phyloP scores from a whole-genome alignment of 805 yeast species.

The Ogataea allantospora region DNA sequence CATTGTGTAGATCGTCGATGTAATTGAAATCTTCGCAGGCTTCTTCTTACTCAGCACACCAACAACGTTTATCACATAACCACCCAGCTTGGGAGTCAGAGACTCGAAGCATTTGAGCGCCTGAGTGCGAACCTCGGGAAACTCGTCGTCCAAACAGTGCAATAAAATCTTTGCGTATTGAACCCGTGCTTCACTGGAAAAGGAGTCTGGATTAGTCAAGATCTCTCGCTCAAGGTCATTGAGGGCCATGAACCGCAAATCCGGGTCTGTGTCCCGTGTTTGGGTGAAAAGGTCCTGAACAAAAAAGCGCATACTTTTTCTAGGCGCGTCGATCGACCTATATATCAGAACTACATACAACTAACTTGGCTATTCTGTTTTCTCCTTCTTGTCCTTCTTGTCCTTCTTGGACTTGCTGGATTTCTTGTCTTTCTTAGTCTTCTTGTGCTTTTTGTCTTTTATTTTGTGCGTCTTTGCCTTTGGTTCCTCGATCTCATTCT shows the following conservation, averaged over 20 bases:
- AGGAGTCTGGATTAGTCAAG: slow-evolving; percentile 36
- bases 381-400: slow-evolving; percentile 12
- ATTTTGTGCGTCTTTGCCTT: too few species aligned
- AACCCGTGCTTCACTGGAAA: slow-evolving; percentile 36
- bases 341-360: not conserved
- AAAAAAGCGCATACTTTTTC: slow-evolving; percentile 25
- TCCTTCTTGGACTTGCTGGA: slow-evolving; percentile 3
- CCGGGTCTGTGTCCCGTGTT: slow-evolving; percentile 71
- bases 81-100: slow-evolving; percentile 38
- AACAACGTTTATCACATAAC: slow-evolving; percentile 33
- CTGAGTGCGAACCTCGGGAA: slow-evolving; percentile 72
- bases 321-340: slow-evolving; percentile 9
- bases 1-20: slow-evolving; percentile 52
- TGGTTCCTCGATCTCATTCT: too few species aligned
- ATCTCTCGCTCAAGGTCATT: slow-evolving; percentile 59
- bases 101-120: slow-evolving; percentile 53
- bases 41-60: slow-evolving; percentile 26
- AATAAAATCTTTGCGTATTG: slow-evolving; percentile 27
- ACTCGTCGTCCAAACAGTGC: slow-evolving; percentile 51
- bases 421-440: slow-evolving; percentile 12
- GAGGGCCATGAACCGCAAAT: slow-evolving; percentile 80
- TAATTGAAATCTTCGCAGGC: slow-evolving; percentile 33
- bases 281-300: slow-evolving; percentile 37
- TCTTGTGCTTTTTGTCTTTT: too few species aligned
- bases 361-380: slow-evolving; percentile 6